Conservation (phyloP, 192 early-diverging fungal species). For the Entomortierella lignicola region DNA sequence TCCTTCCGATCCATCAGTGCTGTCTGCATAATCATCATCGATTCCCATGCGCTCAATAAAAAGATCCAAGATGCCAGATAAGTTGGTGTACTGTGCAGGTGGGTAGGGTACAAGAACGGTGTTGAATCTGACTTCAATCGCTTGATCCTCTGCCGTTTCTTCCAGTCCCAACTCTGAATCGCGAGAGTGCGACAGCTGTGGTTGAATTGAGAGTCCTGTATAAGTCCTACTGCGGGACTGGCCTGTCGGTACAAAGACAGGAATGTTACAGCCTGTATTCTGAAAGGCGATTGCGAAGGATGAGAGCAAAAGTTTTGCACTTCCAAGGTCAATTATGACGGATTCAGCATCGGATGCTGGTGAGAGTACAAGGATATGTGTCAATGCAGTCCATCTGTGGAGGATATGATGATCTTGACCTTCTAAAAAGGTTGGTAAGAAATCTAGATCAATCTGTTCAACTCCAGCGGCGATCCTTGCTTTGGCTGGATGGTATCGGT, state of each 20-base stretch:
- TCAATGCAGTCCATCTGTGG: constrained; percentile 76
- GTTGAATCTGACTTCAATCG: constrained; percentile 53
- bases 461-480: constrained; percentile 34
- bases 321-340: constrained; percentile 67
- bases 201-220: constrained; percentile 45
- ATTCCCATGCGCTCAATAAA: constrained; percentile 53
- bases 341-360: constrained; percentile 20
- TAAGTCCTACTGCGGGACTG: constrained; percentile 45
- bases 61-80: constrained; percentile 49
- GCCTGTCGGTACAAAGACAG: constrained; percentile 69
- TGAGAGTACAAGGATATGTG: constrained; percentile 65
- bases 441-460: constrained; percentile 54
- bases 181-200: constrained; percentile 17
- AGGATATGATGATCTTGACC: constrained; percentile 60
- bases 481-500: constrained; percentile 52
- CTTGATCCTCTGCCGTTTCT: constrained; percentile 40
- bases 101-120: constrained; percentile 48
- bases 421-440: constrained; percentile 43
- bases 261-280: constrained; percentile 73
- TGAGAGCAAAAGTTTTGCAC: constrained; percentile 70
- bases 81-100: constrained; percentile 47
- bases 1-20: constrained; percentile 5
- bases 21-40: constrained; percentile 21
- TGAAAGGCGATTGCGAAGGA: constrained; percentile 76
- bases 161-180: constrained; percentile 32